A percentile compares a stretch with the other conserved stretches of the same genome.
phyloP scores from a whole-genome alignment of 257 asterid species.

The Linaria vulgaris region DNA sequence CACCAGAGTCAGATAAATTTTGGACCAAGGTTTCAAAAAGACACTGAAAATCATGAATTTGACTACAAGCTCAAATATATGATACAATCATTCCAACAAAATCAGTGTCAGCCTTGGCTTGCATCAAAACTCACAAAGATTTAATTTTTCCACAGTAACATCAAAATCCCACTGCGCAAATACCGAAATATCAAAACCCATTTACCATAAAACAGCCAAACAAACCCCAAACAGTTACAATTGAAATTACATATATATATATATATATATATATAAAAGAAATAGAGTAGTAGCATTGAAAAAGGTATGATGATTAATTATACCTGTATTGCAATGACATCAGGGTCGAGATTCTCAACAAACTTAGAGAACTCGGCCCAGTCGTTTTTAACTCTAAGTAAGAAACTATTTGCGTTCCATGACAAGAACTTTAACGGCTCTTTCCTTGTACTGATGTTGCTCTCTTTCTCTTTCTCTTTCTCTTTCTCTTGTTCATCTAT shows the following conservation, averaged over 20 bases:
- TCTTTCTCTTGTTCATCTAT: slow-evolving; percentile 26
- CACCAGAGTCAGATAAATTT: slow-evolving; percentile 34
- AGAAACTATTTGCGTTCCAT: slow-evolving; percentile 92
- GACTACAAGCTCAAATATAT: slow-evolving; percentile 6
- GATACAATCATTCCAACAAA: not conserved
- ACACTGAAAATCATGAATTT: slow-evolving; percentile 12
- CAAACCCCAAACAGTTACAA: slow-evolving; percentile 11
- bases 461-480: slow-evolving; percentile 29
- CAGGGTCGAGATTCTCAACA: slow-evolving; percentile 70
- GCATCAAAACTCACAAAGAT: not conserved
- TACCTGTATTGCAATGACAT: slow-evolving; percentile 90
- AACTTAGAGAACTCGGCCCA: slow-evolving; percentile 75
- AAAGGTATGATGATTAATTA: no score
- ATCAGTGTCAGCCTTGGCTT: slow-evolving; percentile 2
- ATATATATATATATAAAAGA: no score
- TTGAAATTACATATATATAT: no score
- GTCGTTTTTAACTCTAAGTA: slow-evolving; percentile 70
- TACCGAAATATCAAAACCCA: not conserved
- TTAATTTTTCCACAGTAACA: no score
- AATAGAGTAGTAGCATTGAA: slow-evolving; percentile 7
- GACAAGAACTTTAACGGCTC: slow-evolving; percentile 82
- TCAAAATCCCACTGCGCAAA: not conserved
- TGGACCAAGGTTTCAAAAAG: slow-evolving; percentile 14
- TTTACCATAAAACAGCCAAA: not conserved
- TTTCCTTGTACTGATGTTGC: slow-evolving; percentile 29